Evolutionary conservation across 1,139 yeast genomes (phyloP).

Genomic region (Taphrina pruni): DNA sequence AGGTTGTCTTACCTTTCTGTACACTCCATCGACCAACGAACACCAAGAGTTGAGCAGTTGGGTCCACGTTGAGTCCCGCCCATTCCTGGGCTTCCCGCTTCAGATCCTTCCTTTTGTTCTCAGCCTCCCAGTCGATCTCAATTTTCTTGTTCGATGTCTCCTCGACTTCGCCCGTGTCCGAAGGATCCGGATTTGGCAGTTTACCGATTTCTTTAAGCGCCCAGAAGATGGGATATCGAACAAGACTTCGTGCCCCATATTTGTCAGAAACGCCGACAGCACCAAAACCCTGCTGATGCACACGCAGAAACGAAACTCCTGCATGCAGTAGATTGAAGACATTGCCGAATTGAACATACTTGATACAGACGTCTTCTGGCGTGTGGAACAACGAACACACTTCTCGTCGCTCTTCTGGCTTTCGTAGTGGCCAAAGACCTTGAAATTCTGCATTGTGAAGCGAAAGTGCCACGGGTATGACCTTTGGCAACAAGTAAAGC

Average conservation of each 20-base stretch:
- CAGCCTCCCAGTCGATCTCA: slow-evolving; percentile 34
- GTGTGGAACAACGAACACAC: slow-evolving; percentile 41
- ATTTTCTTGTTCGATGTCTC: slow-evolving; percentile 5
- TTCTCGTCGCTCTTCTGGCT: slow-evolving; percentile 36
- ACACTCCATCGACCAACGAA: slow-evolving; percentile 42
- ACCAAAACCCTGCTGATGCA: slow-evolving; percentile 43
- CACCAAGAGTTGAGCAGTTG: slow-evolving; percentile 40
- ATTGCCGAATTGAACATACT: slow-evolving; percentile 41
- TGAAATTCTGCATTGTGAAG: slow-evolving; percentile 43
- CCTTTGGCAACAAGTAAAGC: slow-evolving; percentile 37
- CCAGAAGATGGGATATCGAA: slow-evolving; percentile 42
- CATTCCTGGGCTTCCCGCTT: slow-evolving; percentile 41
- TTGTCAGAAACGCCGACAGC: slow-evolving; percentile 42
- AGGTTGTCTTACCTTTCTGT: slow-evolving; percentile 37
- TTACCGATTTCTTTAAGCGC: slow-evolving; percentile 41
- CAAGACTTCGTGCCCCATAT: slow-evolving; percentile 40
- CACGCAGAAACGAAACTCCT: slow-evolving; percentile 40
- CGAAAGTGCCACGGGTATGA: slow-evolving; percentile 41
- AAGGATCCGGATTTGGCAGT: slow-evolving; percentile 43
- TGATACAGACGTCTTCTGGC: slow-evolving; percentile 25
- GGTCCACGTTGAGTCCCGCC: slow-evolving; percentile 39
- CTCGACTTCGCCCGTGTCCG: slow-evolving; percentile 38
- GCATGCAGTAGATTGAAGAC: slow-evolving; percentile 43
- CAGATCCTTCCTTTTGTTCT: slow-evolving; percentile 18
- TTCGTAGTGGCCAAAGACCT: slow-evolving; percentile 42